Conservation (phyloP, 495 filamentous ascomycete genomes). For the Podospora tetraspora region DNA sequence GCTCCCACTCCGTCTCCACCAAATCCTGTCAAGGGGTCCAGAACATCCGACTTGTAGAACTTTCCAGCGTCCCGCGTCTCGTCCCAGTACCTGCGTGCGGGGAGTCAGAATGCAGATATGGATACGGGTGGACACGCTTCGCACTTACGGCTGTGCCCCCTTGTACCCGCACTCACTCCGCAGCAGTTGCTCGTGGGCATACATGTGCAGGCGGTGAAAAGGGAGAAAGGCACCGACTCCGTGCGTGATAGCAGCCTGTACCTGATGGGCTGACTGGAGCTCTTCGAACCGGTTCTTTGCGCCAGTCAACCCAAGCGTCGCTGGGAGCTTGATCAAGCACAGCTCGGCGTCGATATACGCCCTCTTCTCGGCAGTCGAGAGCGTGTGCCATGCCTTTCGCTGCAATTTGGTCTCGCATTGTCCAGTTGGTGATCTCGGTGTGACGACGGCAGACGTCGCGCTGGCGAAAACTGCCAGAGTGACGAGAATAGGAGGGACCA, state of each 20-base stretch:
- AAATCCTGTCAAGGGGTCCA: constrained; percentile 36
- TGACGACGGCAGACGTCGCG: not conserved
- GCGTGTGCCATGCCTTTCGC: constrained; percentile 5
- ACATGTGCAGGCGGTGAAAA: constrained; percentile 47
- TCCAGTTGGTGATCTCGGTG: not conserved
- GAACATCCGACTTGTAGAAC: constrained; percentile 31
- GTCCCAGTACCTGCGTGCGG: constrained; percentile 38
- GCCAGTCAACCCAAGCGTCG: not conserved
- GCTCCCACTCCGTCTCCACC: constrained; percentile 38
- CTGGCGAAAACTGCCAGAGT: not conserved
- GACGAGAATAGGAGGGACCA: not conserved
- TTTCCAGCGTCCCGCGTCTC: constrained; percentile 40
- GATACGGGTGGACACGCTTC: not conserved
- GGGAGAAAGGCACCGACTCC: constrained; percentile 37
- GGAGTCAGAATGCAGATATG: not conserved
- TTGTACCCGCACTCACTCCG: constrained; percentile 40
- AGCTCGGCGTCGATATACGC: constrained; percentile 7
- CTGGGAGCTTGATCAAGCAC: constrained; percentile 4
- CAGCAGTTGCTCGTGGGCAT: constrained; percentile 40
- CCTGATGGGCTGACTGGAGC: constrained; percentile 4
- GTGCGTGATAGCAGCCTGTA: constrained; percentile 1
- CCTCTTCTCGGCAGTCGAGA: not conserved
- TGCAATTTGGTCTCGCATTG: not conserved
- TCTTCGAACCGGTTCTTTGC: constrained; percentile 4
- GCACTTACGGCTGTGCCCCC: constrained; percentile 33